Evolutionary conservation across 805 yeast genomes (phyloP), one percentile per base, ranked within the genome.

Genomic region (Ogataea wickerhamii): DNA sequence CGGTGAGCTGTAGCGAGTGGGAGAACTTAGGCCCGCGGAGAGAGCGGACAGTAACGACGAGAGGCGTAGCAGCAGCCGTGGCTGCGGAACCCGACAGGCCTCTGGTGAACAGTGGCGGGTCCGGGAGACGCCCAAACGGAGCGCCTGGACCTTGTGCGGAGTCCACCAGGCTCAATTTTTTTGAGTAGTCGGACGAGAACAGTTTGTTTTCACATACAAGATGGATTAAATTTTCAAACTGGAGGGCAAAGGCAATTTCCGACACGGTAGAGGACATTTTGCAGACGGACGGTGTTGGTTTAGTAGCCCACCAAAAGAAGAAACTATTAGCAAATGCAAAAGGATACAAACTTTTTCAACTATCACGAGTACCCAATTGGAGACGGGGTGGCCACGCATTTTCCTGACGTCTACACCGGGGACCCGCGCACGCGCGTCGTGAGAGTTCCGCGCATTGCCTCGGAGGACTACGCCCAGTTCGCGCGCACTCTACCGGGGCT

Each of bases 1-100:
- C 38, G 34, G 50, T 33, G 4, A 49, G 34, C 14, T 38, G 40
- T 7, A 56, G 18, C 12, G 41, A 23, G 3, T 43, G 45, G 26
- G 63, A 56, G 58, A 85, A 82, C 53, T 80, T 84, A 5, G 95
- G 95, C 4, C 82, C 75, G 50, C 80, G 78, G 38, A 87, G 73
- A 21, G 89, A 82, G 58, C 81, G 82, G 55, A 86, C 68, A 4
- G 58, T 51, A 12, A 73, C 61, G 11, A 21, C 32, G n/a, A 55
- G 31, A 3, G 35, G 18, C 10, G 26, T 44, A 2, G 32, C 20
- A 22, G 48, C 13, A 10, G 29, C 29, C 7, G 29, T 11, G 16
- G 29, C 11, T 8, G 17, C 29, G 7, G 29, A 12, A 8, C 8
- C 29, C 16, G 16, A 11, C 11, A 14, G 14, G 16, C 65, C 61